These are phyloP conservation scores for Candida adriatica DNA, from an alignment of 805 yeast species.

Conservation along the genomic window DNA sequence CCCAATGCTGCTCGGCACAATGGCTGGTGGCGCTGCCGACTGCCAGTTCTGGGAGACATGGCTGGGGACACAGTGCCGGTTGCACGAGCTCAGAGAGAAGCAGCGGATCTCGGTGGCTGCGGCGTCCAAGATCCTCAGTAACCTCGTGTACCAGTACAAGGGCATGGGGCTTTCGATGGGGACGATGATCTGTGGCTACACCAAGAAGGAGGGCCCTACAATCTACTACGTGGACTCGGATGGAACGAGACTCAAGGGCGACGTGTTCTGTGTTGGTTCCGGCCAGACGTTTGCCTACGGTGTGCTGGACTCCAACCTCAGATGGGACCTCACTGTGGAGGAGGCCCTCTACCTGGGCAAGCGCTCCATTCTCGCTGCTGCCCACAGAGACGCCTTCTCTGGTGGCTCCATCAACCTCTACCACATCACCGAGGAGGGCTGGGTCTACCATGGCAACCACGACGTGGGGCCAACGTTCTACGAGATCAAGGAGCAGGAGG, in stretches of 20 bases:
- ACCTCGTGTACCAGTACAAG: conserved; percentile 87
- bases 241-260: conserved; percentile 93
- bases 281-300: conserved; percentile 99
- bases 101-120: conserved; percentile 95
- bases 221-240: conserved; percentile 95
- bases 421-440: conserved; percentile 89
- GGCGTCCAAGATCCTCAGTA: conserved; percentile 88
- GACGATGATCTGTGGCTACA: conserved; percentile 97
- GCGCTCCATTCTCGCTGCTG: conserved; percentile 93
- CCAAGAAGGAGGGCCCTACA: conserved; percentile 92
- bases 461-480: conserved; percentile 89
- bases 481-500: conserved; percentile 83
- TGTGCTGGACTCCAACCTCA: conserved; percentile 87
- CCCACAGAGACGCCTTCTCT: conserved; percentile 96
- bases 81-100: conserved; percentile 91
- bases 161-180: conserved; percentile 99
- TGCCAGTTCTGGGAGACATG: conserved; percentile 99
- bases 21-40: conserved; percentile 99
- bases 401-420: conserved; percentile 94
- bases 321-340: conserved; percentile 87
- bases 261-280: conserved; percentile 93
- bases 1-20: conserved; percentile 89
- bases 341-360: conserved; percentile 93
- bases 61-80: conserved; percentile 94
- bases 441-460: conserved; percentile 94